These are phyloP conservation scores for Pelargonium cotyledonis DNA, from an alignment of 441 rosid species.

Conservation along the genomic window DNA sequence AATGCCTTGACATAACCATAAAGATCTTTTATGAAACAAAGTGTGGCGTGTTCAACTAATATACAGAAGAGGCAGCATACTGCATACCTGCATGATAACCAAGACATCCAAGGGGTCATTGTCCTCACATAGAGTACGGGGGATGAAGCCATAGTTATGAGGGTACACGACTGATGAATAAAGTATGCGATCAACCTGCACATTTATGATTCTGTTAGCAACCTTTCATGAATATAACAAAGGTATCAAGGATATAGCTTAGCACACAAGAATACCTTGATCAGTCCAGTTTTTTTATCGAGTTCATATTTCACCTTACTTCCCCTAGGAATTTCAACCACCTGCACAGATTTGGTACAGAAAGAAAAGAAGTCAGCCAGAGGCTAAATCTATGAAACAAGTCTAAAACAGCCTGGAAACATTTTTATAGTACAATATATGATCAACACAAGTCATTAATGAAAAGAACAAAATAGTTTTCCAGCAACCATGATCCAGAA, in stretches of 20 bases:
- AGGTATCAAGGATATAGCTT: conserved; percentile 5
- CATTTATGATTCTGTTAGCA: conserved; percentile 17
- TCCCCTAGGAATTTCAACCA: conserved; percentile 60
- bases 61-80: conserved; percentile 21
- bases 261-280: conserved; percentile 38
- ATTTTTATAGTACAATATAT: background rate
- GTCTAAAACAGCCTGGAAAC: too few relatives aligned
- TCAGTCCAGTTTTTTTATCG: conserved; percentile 65
- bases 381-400: too few relatives aligned
- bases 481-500: background rate
- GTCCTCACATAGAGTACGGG: conserved; percentile 72
- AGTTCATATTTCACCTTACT: conserved; percentile 81
- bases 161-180: conserved; percentile 77
- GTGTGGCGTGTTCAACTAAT: background rate
- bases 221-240: conserved; percentile 6
- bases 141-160: conserved; percentile 74
- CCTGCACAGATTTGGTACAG: conserved; percentile 31
- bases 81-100: conserved; percentile 63
- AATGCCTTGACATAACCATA: background rate
- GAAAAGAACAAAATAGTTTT: background rate
- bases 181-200: conserved; percentile 64
- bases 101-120: conserved; percentile 67
- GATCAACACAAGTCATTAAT: background rate
- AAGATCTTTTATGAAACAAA: conserved; percentile 6
- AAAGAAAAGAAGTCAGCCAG: too few relatives aligned